phyloP scores from a whole-genome alignment of 2,329 filamentous ascomycete species.

The Cercospora beticola region DNA sequence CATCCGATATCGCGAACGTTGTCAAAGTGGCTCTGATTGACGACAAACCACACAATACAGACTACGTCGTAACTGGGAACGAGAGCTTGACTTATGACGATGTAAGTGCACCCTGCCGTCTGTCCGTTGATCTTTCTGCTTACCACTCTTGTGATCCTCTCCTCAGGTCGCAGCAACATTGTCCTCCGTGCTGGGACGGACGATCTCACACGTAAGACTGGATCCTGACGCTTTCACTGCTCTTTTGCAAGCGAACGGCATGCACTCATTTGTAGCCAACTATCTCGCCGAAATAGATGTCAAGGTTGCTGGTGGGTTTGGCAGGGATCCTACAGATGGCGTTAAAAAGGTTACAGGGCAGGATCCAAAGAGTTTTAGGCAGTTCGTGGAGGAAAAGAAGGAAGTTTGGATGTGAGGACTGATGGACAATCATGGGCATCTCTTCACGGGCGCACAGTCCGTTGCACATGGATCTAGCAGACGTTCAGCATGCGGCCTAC shows the following conservation, averaged over 20 bases:
- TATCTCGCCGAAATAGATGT: slow-evolving; percentile 22
- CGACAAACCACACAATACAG: slow-evolving; percentile 43
- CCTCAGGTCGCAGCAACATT: slow-evolving; percentile 18
- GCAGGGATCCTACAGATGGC: slow-evolving; percentile 11
- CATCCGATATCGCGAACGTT: slow-evolving; percentile 50
- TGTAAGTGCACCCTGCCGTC: slow-evolving; percentile 1
- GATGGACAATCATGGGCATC: not conserved
- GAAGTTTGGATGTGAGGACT: slow-evolving; percentile 3
- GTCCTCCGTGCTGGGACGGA: slow-evolving; percentile 13
- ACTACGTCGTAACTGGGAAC: slow-evolving; percentile 40
- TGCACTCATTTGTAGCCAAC: slow-evolving; percentile 5
- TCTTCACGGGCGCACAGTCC: not conserved
- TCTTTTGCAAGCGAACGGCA: slow-evolving; percentile 6
- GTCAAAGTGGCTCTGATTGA: slow-evolving; percentile 45
- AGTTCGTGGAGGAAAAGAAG: slow-evolving; percentile 17
- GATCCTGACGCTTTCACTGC: slow-evolving; percentile 2
- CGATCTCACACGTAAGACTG: slow-evolving; percentile 16
- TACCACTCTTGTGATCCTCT: not conserved
- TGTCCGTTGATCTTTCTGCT: not conserved
- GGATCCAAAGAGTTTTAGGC: slow-evolving; percentile 13
- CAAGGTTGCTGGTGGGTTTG: slow-evolving; percentile 11
- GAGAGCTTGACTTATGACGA: slow-evolving; percentile 39
- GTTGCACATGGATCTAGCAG: not conserved
- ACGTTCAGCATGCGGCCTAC: not conserved
- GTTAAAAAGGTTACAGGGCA: slow-evolving; percentile 17